phyloP scores from a whole-genome alignment of 805 yeast genomes.

The Candida namnaoensis region DNA sequence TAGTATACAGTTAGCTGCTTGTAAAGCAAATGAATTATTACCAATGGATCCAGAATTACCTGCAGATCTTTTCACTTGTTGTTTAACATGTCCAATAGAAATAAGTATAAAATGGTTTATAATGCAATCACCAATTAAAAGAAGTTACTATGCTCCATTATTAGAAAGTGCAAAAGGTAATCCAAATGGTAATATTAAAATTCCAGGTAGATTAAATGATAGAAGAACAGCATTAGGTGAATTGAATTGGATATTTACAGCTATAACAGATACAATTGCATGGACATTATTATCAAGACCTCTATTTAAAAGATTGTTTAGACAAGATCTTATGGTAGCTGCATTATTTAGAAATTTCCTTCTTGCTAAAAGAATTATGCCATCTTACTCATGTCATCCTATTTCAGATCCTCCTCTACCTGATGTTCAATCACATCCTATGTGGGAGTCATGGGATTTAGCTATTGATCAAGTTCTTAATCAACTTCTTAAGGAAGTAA shows the following conservation, averaged over 20 bases:
- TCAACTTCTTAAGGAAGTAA: conserved; percentile 41
- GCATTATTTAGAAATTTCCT: conserved; percentile 90
- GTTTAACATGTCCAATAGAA: conserved; percentile 92
- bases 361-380: conserved; percentile 89
- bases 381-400: conserved; percentile 88
- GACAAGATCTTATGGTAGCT: conserved; percentile 96
- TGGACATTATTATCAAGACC: conserved; percentile 91
- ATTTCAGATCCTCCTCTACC: conserved; percentile 91
- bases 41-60: conserved; percentile 95
- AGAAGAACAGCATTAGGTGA: conserved; percentile 95
- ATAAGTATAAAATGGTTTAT: conserved; percentile 89
- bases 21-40: conserved; percentile 73
- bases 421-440: conserved; percentile 72
- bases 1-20: conserved; percentile 90
- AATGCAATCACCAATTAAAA: conserved; percentile 65
- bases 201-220: conserved; percentile 89
- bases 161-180: conserved; percentile 25
- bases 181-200: conserved; percentile 38
- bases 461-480: conserved; percentile 91
- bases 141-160: conserved; percentile 29
- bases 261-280: conserved; percentile 96
- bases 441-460: conserved; percentile 98
- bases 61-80: conserved; percentile 92
- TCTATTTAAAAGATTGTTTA: conserved; percentile 77
- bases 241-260: conserved; percentile 94